Percentiles rank a stretch among this genome's conserved stretches.
Evolutionary conservation across 805 yeast genomes (phyloP).

Genomic region (Candida verbasci): DNA sequence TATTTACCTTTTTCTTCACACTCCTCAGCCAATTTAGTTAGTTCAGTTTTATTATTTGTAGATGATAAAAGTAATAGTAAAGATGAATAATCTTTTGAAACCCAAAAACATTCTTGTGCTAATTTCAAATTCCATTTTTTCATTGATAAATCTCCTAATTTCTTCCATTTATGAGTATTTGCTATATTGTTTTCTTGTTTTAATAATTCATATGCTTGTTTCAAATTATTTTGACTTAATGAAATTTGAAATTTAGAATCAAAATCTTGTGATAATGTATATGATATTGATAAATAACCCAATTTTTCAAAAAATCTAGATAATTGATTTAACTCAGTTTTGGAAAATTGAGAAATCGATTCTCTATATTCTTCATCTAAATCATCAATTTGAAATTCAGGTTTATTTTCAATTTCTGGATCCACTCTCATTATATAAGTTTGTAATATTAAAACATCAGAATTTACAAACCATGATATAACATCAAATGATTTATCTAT

Average conservation of each 20-base stretch:
- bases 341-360: conserved; percentile 56
- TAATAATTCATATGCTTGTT: conserved; percentile 58
- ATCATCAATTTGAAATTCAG: conserved; percentile 48
- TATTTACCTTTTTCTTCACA: conserved; percentile 76
- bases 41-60: conserved; percentile 60
- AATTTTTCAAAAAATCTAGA: conserved; percentile 93
- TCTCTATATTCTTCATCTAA: conserved; percentile 46
- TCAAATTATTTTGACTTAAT: conserved; percentile 65
- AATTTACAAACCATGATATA: conserved; percentile 72
- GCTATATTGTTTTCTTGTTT: conserved; percentile 43
- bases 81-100: conserved; percentile 79
- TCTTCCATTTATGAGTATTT: conserved; percentile 68
- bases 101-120: conserved; percentile 75
- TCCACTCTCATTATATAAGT: conserved; percentile 95
- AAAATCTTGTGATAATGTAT: conserved; percentile 74
- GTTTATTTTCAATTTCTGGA: conserved; percentile 52
- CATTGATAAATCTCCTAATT: conserved; percentile 84
- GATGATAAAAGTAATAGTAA: conserved; percentile 79
- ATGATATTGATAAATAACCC: conserved; percentile 80
- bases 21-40: conserved; percentile 57
- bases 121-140: conserved; percentile 71
- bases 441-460: conserved; percentile 90
- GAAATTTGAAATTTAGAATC: conserved; percentile 94
- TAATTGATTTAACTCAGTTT: conserved; percentile 67
- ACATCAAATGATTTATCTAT: conserved; percentile 88